Conservation (phyloP, 805 yeast genomes). For the Yarrowia alimentaria region DNA sequence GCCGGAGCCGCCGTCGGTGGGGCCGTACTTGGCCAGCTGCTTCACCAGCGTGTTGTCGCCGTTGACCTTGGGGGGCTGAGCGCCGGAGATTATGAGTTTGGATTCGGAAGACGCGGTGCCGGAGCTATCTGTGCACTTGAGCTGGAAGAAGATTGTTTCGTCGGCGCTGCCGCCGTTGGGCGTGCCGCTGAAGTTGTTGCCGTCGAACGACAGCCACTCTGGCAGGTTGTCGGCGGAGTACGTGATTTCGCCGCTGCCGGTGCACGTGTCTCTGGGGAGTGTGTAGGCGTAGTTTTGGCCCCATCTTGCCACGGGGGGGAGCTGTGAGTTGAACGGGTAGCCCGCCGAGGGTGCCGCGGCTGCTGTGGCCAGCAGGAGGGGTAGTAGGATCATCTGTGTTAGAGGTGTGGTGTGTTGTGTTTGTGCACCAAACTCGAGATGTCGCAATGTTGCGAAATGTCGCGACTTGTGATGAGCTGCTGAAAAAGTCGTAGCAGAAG, state of each 20-base stretch:
- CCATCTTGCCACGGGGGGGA: conserved; percentile 83
- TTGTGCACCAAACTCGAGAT: not conserved
- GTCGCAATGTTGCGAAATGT: not conserved
- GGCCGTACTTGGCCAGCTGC: conserved; percentile 62
- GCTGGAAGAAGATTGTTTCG: conserved; percentile 49
- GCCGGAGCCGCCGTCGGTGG: conserved; percentile 73
- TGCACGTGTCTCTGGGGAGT: conserved; percentile 68
- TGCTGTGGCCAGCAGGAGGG: conserved; percentile 29
- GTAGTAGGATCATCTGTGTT: conserved; percentile 8
- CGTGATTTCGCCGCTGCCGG: conserved; percentile 40
- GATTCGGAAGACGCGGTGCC: conserved; percentile 52
- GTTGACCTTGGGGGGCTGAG: conserved; percentile 53
- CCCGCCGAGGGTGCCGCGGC: conserved; percentile 54
- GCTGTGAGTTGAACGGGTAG: conserved; percentile 78
- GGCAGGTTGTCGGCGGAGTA: conserved; percentile 66
- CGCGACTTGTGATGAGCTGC: too few relatives aligned
- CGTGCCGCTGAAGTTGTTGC: conserved; percentile 62
- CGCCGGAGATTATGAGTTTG: conserved; percentile 57
- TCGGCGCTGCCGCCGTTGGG: conserved; percentile 45
- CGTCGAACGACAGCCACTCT: conserved; percentile 74
- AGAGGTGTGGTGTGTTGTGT: not conserved
- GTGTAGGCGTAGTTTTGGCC: conserved; percentile 61
- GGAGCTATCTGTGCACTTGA: conserved; percentile 62
- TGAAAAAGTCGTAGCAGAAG: not conserved
- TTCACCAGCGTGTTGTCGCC: conserved; percentile 47